Percentiles rank a stretch among this genome's conserved stretches.
phyloP scores from a whole-genome alignment of 148 eudicot genomes.

The Linanthus parryae region DNA sequence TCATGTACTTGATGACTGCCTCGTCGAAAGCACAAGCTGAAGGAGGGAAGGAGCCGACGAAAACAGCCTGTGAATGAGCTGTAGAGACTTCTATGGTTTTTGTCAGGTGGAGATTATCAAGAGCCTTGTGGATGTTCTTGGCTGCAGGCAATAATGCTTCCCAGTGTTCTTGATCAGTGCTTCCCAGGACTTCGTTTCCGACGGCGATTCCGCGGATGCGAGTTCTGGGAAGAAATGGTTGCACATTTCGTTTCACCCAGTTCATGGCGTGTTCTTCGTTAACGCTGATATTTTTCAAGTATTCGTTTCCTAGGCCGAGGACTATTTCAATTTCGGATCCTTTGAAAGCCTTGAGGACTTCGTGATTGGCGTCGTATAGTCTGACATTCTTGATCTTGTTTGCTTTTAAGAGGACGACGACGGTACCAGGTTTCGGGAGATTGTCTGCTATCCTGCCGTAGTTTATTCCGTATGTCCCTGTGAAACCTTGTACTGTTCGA shows the following conservation, averaged over 20 bases:
- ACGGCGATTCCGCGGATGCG: background rate
- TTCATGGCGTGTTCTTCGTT: background rate
- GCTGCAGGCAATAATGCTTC: background rate
- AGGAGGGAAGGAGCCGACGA: background rate
- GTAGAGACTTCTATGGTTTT: background rate
- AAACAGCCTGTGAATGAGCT: background rate
- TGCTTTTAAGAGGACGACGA: slow-evolving; percentile 11
- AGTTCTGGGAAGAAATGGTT: background rate
- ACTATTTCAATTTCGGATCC: slow-evolving; percentile 11
- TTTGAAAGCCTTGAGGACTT: slow-evolving; percentile 7
- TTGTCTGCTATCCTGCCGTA: slow-evolving; percentile 7
- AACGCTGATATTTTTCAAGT: background rate
- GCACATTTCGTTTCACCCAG: background rate
- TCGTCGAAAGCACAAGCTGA: background rate
- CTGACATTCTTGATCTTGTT: slow-evolving; percentile 14
- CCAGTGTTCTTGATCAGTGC: background rate
- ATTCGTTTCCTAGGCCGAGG: slow-evolving; percentile 8
- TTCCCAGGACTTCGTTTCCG: background rate
- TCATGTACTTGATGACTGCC: background rate
- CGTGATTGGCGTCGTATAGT: slow-evolving; percentile 13
- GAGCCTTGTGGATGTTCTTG: background rate
- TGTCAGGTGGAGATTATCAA: background rate
- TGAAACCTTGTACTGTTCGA: slow-evolving; percentile 3
- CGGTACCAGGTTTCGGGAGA: slow-evolving; percentile 16
- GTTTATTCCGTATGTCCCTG: slow-evolving; percentile 15